phyloP scores from a whole-genome alignment of 352 stramenopile genomes.

The Albugo candida region DNA sequence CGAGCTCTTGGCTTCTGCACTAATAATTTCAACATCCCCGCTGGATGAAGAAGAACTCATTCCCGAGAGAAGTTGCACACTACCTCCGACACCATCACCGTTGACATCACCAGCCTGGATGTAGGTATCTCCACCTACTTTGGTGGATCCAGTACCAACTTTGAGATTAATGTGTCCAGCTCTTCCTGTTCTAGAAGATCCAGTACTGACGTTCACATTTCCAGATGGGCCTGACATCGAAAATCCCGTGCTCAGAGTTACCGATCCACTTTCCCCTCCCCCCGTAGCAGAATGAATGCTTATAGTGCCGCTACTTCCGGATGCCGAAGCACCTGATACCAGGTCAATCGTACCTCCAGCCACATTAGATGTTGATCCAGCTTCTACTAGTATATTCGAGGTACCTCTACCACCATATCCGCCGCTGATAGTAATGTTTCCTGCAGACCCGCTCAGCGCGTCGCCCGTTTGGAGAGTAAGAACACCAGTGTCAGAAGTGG shows the following conservation, averaged over 20 bases:
- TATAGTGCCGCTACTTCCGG: constrained; percentile 31
- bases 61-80: constrained; percentile 27
- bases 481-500: constrained; percentile 22
- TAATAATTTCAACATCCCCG: constrained; percentile 21
- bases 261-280: constrained; percentile 28
- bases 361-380: constrained; percentile 18
- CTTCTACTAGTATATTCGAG: constrained; percentile 27
- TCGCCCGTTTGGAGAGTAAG: constrained; percentile 21
- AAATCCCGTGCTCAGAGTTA: constrained; percentile 25
- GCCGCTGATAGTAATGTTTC: constrained; percentile 28
- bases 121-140: constrained; percentile 23
- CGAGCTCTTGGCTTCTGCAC: constrained; percentile 30
- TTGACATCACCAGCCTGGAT: constrained; percentile 24
- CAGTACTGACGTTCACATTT: constrained; percentile 46
- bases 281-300: constrained; percentile 34
- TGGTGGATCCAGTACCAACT: constrained; percentile 23
- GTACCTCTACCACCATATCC: constrained; percentile 22
- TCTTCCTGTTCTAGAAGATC: constrained; percentile 21
- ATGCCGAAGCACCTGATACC: constrained; percentile 21
- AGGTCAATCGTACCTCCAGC: constrained; percentile 31
- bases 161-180: constrained; percentile 30
- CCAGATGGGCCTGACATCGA: constrained; percentile 33
- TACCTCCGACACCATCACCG: constrained; percentile 23
- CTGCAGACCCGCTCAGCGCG: constrained; percentile 22
- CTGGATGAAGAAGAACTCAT: constrained; percentile 30